Conservation (phyloP, 495 filamentous ascomycete species). For the Annulohypoxylon moriforme region DNA sequence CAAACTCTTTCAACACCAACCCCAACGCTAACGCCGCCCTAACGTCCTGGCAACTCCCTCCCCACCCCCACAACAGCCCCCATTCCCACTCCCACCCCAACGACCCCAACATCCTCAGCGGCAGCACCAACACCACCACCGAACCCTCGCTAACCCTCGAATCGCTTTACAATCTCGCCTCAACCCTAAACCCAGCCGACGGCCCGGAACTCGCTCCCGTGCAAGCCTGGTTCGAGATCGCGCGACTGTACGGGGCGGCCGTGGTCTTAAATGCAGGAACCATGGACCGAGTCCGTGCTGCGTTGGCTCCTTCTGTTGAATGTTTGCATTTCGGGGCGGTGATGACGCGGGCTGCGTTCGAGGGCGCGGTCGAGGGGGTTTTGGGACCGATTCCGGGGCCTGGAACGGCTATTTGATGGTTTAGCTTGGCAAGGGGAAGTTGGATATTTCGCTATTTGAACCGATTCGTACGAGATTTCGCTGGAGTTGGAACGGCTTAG, state of each 20-base stretch:
- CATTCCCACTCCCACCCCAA: not conserved
- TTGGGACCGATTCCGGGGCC: constrained; percentile 18
- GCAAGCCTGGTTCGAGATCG: constrained; percentile 64
- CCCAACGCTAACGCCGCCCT: constrained; percentile 11
- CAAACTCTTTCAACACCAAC: not conserved
- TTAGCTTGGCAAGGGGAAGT: not conserved
- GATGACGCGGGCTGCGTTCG: constrained; percentile 54
- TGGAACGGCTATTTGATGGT: not conserved
- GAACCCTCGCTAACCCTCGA: constrained; percentile 48
- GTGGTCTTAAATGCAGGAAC: constrained; percentile 27
- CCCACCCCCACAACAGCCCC: not conserved
- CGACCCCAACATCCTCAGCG: not conserved
- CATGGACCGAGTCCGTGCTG: constrained; percentile 48
- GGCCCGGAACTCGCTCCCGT: constrained; percentile 61
- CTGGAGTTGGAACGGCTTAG: not conserved
- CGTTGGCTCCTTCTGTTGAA: constrained; percentile 51
- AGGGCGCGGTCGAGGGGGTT: constrained; percentile 52
- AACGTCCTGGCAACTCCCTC: constrained; percentile 21
- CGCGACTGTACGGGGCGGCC: constrained; percentile 44
- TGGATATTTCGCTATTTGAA: not conserved
- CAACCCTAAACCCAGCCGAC: constrained; percentile 46
- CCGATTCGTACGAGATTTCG: not conserved
- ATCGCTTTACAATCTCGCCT: constrained; percentile 54
- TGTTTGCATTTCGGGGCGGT: constrained; percentile 56
- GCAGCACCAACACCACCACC: constrained; percentile 13